Percentiles rank a stretch among this genome's conserved stretches.
Conservation (phyloP, 768 basidiomycete genomes). For the Guyanaporus albipodus region DNA sequence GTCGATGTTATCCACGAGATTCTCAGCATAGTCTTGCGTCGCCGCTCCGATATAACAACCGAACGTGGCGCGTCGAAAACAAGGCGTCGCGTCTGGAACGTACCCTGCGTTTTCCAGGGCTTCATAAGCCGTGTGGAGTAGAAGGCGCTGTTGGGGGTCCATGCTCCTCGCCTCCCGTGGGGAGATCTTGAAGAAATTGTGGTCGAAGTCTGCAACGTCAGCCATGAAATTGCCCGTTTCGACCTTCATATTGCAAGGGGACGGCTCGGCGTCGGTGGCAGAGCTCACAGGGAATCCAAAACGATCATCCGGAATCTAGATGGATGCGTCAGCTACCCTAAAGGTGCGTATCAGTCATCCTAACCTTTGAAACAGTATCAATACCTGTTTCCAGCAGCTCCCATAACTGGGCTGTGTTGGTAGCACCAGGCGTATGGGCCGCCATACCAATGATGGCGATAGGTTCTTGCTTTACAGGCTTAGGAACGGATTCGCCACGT, state of each 20-base stretch:
- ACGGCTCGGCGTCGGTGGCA: constrained; percentile 14
- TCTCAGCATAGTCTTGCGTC: constrained; percentile 66
- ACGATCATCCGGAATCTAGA: constrained; percentile 58
- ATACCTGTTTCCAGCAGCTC: constrained; percentile 51
- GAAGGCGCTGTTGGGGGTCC: constrained; percentile 72
- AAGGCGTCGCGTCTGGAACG: constrained; percentile 52
- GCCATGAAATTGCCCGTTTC: constrained; percentile 62
- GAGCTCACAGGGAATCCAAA: constrained; percentile 46
- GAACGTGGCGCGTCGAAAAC: constrained; percentile 50
- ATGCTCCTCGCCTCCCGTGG: constrained; percentile 72
- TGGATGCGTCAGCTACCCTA: neutral
- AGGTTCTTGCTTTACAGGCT: constrained; percentile 38
- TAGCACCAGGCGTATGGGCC: constrained; percentile 49
- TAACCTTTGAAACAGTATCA: constrained; percentile 56
- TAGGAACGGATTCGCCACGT: neutral
- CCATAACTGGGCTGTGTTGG: constrained; percentile 50
- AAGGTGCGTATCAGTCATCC: constrained; percentile 4
- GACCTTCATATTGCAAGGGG: constrained; percentile 45
- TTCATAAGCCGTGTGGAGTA: constrained; percentile 63
- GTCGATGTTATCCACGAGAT: constrained; percentile 58
- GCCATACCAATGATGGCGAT: constrained; percentile 76
- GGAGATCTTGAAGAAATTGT: constrained; percentile 67
- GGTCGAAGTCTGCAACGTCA: constrained; percentile 57
- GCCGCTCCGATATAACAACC: constrained; percentile 69
- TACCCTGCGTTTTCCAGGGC: constrained; percentile 72